Conservation (phyloP, 257 asterid species). For the Craterostigma plantagineum region DNA sequence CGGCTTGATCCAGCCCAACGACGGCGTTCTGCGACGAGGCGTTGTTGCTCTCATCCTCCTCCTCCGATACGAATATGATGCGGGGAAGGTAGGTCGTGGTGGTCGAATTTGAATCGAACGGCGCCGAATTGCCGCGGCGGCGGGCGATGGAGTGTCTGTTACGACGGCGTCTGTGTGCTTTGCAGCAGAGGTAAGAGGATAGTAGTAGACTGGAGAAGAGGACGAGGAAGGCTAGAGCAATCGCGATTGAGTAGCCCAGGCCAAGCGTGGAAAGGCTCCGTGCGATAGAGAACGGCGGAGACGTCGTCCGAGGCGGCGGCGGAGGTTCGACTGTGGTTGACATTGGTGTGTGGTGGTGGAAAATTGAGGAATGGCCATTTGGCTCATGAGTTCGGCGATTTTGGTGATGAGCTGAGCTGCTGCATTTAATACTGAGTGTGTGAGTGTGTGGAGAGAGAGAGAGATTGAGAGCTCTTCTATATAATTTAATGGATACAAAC, state of each 20-base stretch:
- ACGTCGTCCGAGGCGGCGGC: constrained; percentile 8
- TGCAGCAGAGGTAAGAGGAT: constrained; percentile 78
- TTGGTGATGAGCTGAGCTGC: constrained; percentile 50
- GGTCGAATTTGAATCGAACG: constrained; percentile 28
- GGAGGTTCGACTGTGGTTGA: constrained; percentile 10
- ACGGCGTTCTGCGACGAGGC: constrained; percentile 29
- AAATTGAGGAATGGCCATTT: constrained; percentile 26
- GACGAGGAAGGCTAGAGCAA: constrained; percentile 71
- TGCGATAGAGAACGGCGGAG: constrained; percentile 11
- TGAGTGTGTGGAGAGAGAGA: too few species aligned
- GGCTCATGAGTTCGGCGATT: constrained; percentile 15
- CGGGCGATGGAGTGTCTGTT: background rate
- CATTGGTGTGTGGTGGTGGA: constrained; percentile 16
- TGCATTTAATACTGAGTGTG: constrained; percentile 48
- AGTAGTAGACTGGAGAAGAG: constrained; percentile 62
- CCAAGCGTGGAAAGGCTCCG: constrained; percentile 34
- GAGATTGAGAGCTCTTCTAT: too few species aligned
- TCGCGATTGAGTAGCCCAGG: constrained; percentile 63
- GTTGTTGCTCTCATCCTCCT: constrained; percentile 35
- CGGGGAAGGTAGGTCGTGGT: constrained; percentile 46
- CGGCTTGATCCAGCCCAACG: constrained; percentile 68
- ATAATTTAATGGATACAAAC: too few species aligned
- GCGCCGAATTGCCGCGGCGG: background rate
- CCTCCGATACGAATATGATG: constrained; percentile 75
- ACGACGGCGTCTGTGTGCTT: constrained; percentile 56